Evolutionary conservation across 352 stramenopile species (phyloP).

Genomic region (Phytopythium oedochilum): DNA sequence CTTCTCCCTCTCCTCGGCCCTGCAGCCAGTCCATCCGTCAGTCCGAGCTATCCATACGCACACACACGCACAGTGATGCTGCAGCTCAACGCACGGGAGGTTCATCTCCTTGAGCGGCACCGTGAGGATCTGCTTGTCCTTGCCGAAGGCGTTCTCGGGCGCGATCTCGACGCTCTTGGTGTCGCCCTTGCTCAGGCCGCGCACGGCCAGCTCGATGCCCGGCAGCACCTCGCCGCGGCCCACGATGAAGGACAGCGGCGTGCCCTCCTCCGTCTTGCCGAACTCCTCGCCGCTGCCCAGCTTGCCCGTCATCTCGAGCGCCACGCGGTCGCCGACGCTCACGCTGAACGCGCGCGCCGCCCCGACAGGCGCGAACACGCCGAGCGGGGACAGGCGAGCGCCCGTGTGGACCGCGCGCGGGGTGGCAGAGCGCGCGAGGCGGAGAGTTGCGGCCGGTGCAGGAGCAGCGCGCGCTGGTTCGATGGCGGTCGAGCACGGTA

Average conservation of each 20-base stretch:
- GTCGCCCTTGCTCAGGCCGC: constrained; percentile 61
- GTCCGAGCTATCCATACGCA: too few relatives aligned
- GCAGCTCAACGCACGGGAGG: constrained; percentile 29
- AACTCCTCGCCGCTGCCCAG: constrained; percentile 57
- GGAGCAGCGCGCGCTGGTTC: constrained; percentile 7
- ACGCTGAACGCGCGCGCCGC: constrained; percentile 22
- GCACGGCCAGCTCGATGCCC: constrained; percentile 65
- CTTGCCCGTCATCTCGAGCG: constrained; percentile 58
- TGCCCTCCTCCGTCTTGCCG: constrained; percentile 38
- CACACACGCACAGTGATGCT: not conserved
- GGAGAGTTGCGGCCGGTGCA: constrained; percentile 4
- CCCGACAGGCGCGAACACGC: not conserved
- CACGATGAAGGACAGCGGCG: constrained; percentile 65
- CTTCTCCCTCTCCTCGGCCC: constrained; percentile 56
- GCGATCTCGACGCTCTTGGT: constrained; percentile 59
- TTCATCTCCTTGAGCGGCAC: constrained; percentile 74
- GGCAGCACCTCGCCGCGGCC: constrained; percentile 63
- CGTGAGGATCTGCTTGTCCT: constrained; percentile 51
- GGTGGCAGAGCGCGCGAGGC: constrained; percentile 2
- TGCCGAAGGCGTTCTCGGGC: constrained; percentile 63
- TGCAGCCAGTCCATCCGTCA: not conserved
- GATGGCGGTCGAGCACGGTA: not conserved
- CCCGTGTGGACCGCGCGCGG: constrained; percentile 4
- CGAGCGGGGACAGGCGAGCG: constrained; percentile 10
- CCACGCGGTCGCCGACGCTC: constrained; percentile 63